Evolutionary conservation across 257 asterid species (phyloP), one percentile per base, ranked within the genome.

Genomic region (Orobanche coerulescens): DNA sequence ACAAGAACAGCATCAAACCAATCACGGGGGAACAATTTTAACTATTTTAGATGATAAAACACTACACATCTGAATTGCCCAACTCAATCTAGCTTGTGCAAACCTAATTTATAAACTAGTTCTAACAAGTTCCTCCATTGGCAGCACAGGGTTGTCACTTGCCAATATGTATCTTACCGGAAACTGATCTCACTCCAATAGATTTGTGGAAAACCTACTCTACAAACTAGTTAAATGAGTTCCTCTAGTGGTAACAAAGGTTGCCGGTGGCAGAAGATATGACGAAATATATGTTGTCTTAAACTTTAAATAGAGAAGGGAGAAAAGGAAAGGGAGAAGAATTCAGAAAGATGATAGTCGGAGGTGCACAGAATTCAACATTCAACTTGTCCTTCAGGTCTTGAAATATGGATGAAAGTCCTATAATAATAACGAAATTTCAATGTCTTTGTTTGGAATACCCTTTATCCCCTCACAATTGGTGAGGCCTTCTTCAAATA

Each of bases 51-150:
- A 62, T 6, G 12, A 42, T 24, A 50, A 34, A 40, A 47, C 14
- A 64, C 20, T 20, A 58, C 25, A 20, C 48, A 28, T 14, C 47
- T 30, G 13, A 30, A 8, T 11, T 34, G 20, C 11, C 36, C 44
- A 31, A 26, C 18, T 28, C 44, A 30, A 51, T 15, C 26, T 26
- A 28, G 19, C 28, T 37, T 25, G 16, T 36, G 43, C 20, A 14
- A 47, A 67, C 56, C 50, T 42, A 61, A 25, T 61, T 20, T 14
- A 39, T 20, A 61, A 25, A 39, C 16, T 18, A 59, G 28, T 18
- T 58, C 56, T 22, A 40, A 53, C 55, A 18, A 40, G 33, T 25
- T 16, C 23, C 20, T 28, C 28, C 57, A 14, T 39, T 26, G 57
- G 44, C 55, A 58, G 39, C 62, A 37, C 6, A 20, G 4, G 6